These are phyloP conservation scores for Elaeagnus macrophylla DNA, from an alignment of 306 rosid species.

Conservation along the genomic window DNA sequence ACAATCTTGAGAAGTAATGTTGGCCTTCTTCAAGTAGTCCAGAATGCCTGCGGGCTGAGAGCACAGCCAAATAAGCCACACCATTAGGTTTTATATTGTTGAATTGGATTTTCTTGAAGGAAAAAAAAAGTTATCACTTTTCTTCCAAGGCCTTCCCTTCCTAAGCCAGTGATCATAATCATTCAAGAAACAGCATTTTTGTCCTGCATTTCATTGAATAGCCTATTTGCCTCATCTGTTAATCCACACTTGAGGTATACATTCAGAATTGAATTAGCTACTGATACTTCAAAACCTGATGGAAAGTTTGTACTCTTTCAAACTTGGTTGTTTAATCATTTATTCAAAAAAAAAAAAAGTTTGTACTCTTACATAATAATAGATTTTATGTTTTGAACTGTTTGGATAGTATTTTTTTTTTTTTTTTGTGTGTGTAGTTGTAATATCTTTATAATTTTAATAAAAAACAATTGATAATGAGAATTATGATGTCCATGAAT, in stretches of 20 bases:
- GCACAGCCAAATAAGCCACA: slow-evolving; percentile 52
- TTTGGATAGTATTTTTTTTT: no score
- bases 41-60: slow-evolving; percentile 62
- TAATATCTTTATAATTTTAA: no score
- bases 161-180: slow-evolving; percentile 58
- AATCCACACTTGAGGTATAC: slow-evolving; percentile 63
- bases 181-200: slow-evolving; percentile 60
- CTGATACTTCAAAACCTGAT: slow-evolving; percentile 44
- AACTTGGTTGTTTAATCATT: no score
- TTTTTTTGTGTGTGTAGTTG: no score
- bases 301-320: no score
- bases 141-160: slow-evolving; percentile 50
- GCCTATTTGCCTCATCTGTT: slow-evolving; percentile 35
- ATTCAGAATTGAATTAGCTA: slow-evolving; percentile 50
- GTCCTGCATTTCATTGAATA: slow-evolving; percentile 28
- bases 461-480: no score
- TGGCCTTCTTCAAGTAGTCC: slow-evolving; percentile 47
- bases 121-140: slow-evolving; percentile 35
- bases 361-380: no score
- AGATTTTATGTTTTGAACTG: no score
- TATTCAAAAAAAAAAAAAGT: no score
- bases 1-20: slow-evolving; percentile 38
- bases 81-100: slow-evolving; percentile 37
- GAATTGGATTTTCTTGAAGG: slow-evolving; percentile 37
- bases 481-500: no score